Conservation (phyloP, 2,329 filamentous ascomycete species). For the Paraphaeosphaeria minitans region DNA sequence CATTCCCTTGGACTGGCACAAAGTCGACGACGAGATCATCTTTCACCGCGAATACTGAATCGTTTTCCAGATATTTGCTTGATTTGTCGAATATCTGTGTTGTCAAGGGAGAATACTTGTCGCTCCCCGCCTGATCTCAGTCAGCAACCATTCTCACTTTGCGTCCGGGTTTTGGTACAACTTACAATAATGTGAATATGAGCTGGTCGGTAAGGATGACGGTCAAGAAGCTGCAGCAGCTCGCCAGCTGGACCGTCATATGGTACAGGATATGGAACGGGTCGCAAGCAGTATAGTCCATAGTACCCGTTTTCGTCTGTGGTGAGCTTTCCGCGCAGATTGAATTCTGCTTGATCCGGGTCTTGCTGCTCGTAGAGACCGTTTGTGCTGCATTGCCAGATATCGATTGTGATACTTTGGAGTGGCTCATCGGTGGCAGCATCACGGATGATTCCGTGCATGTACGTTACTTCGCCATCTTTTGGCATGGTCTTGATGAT, state of each 20-base stretch:
- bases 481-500: slow-evolving; percentile 61
- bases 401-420: slow-evolving; percentile 69
- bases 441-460: slow-evolving; percentile 67
- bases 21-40: slow-evolving; percentile 65
- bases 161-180: not conserved
- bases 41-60: slow-evolving; percentile 65
- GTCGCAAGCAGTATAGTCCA: slow-evolving; percentile 49
- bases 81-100: slow-evolving; percentile 78
- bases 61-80: slow-evolving; percentile 65
- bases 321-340: slow-evolving; percentile 73
- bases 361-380: slow-evolving; percentile 73
- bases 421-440: slow-evolving; percentile 68
- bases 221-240: slow-evolving; percentile 62
- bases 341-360: slow-evolving; percentile 70
- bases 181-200: slow-evolving; percentile 67
- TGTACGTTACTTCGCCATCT: slow-evolving; percentile 61
- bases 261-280: slow-evolving; percentile 59
- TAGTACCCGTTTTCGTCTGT: slow-evolving; percentile 72
- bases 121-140: slow-evolving; percentile 47
- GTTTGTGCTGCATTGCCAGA: slow-evolving; percentile 82
- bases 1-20: slow-evolving; percentile 55
- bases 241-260: slow-evolving; percentile 64
- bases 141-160: not conserved
- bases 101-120: slow-evolving; percentile 68
- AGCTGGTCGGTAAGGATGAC: slow-evolving; percentile 65